phyloP scores from a whole-genome alignment of 2,329 filamentous ascomycete genomes.

The Malbranchea cinnamomea region DNA sequence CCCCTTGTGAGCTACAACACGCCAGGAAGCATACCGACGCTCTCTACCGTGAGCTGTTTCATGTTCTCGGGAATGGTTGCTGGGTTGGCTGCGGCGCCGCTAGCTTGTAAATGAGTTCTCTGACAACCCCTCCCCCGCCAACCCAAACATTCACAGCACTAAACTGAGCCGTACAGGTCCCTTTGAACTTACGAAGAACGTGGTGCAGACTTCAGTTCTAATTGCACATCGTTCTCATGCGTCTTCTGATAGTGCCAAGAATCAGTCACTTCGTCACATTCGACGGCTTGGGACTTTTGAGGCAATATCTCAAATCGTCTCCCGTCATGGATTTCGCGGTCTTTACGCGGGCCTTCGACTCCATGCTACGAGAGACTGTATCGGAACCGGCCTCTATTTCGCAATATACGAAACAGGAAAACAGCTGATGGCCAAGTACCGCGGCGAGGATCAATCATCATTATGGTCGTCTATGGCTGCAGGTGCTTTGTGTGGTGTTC shows the following conservation, averaged over 20 bases:
- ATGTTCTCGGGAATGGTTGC: slow-evolving; percentile 28
- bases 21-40: slow-evolving; percentile 27
- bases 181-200: slow-evolving; percentile 34
- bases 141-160: slow-evolving; percentile 1
- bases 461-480: slow-evolving; percentile 31
- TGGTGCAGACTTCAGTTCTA: slow-evolving; percentile 33
- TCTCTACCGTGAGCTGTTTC: slow-evolving; percentile 28
- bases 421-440: slow-evolving; percentile 29
- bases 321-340: slow-evolving; percentile 28
- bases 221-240: slow-evolving; percentile 28
- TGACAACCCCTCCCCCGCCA: background rate
- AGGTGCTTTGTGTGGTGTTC: slow-evolving; percentile 32
- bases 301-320: slow-evolving; percentile 29
- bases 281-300: slow-evolving; percentile 28
- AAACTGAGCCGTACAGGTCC: too few relatives aligned
- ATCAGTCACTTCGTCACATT: slow-evolving; percentile 21
- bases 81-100: slow-evolving; percentile 26
- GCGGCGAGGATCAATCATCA: slow-evolving; percentile 28
- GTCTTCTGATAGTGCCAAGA: slow-evolving; percentile 16
- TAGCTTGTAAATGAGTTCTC: slow-evolving; percentile 26
- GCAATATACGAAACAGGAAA: slow-evolving; percentile 34
- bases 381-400: slow-evolving; percentile 33
- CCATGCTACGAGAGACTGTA: slow-evolving; percentile 30
- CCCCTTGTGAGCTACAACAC: slow-evolving; percentile 27
- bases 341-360: slow-evolving; percentile 33